These are phyloP conservation scores for Ilex paraguariensis DNA, from an alignment of 305 asterid genomes.

Conservation along the genomic window DNA sequence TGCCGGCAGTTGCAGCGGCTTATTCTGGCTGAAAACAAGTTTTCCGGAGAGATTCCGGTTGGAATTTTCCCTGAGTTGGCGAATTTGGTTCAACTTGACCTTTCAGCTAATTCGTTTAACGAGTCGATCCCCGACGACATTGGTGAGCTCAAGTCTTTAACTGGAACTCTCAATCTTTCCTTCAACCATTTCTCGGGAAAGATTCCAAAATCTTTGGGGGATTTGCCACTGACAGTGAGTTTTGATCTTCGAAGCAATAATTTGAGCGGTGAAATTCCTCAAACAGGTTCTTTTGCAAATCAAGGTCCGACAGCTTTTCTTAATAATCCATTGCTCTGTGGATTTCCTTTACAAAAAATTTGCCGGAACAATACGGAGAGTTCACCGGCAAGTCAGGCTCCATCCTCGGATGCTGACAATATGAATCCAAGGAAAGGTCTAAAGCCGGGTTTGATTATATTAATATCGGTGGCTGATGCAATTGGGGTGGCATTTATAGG, in stretches of 20 bases:
- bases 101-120: constrained; percentile 51
- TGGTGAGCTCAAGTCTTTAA: constrained; percentile 75
- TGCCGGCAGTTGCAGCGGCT: constrained; percentile 83
- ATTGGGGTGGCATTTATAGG: constrained; percentile 76
- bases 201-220: constrained; percentile 74
- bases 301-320: constrained; percentile 92
- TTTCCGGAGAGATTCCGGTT: constrained; percentile 64
- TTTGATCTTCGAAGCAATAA: constrained; percentile 78
- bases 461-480: constrained; percentile 75
- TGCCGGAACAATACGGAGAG: constrained; percentile 51
- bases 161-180: constrained; percentile 72
- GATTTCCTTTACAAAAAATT: constrained; percentile 73
- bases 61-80: constrained; percentile 86
- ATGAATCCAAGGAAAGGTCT: constrained; percentile 44
- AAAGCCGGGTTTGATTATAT: constrained; percentile 68
- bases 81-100: constrained; percentile 75
- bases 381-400: constrained; percentile 30
- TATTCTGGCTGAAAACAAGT: constrained; percentile 52
- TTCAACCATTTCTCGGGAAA: constrained; percentile 62
- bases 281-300: constrained; percentile 76
- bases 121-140: constrained; percentile 80
- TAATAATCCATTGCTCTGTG: constrained; percentile 76
- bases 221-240: constrained; percentile 74
- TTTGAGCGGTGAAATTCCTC: constrained; percentile 85
- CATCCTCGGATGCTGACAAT: constrained; percentile 22